These are phyloP conservation scores for Scenedesmus sp. DNA, from an alignment of 163 green algal genomes.

Conservation along the genomic window DNA sequence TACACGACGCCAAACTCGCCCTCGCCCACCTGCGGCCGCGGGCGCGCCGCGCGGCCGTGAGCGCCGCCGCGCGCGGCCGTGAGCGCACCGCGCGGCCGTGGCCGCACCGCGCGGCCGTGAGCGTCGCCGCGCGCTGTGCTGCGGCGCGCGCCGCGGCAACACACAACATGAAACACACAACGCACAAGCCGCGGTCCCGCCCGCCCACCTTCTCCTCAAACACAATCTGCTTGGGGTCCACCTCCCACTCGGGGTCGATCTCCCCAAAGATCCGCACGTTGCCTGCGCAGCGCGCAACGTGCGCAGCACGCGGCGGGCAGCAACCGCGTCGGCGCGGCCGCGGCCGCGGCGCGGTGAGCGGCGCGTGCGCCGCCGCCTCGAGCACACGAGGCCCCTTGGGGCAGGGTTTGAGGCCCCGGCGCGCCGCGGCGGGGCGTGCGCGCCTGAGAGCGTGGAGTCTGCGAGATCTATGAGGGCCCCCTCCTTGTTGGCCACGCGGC, in stretches of 20 bases:
- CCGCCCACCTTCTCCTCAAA: constrained; percentile 42
- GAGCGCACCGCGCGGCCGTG: constrained; percentile 10
- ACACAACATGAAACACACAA: neutral
- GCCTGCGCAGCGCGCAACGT: too few species aligned
- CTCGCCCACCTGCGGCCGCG: constrained; percentile 64
- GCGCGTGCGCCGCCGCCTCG: constrained; percentile 53
- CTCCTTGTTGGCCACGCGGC: constrained; percentile 66
- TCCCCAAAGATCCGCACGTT: constrained; percentile 75
- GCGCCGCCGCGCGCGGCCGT: too few species aligned
- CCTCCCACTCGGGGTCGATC: constrained; percentile 88
- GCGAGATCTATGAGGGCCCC: constrained; percentile 30
- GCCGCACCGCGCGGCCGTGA: too few species aligned
- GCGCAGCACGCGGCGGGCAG: too few species aligned
- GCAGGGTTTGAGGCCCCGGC: neutral
- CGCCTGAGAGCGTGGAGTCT: constrained; percentile 25
- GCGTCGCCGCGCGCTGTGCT: too few species aligned
- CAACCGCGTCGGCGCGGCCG: too few species aligned
- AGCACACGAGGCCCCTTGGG: neutral
- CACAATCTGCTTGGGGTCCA: constrained; percentile 56
- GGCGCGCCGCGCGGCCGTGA: too few species aligned
- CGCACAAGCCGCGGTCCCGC: neutral
- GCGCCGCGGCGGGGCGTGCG: too few species aligned
- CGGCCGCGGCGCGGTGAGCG: too few species aligned
- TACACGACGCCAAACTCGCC: constrained; percentile 95
- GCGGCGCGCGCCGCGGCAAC: neutral